A percentile compares a stretch with the other conserved stretches of the same genome.
phyloP scores from a whole-genome alignment of 176 grass and related monocot genomes.

The Rhynchospora pubera region DNA sequence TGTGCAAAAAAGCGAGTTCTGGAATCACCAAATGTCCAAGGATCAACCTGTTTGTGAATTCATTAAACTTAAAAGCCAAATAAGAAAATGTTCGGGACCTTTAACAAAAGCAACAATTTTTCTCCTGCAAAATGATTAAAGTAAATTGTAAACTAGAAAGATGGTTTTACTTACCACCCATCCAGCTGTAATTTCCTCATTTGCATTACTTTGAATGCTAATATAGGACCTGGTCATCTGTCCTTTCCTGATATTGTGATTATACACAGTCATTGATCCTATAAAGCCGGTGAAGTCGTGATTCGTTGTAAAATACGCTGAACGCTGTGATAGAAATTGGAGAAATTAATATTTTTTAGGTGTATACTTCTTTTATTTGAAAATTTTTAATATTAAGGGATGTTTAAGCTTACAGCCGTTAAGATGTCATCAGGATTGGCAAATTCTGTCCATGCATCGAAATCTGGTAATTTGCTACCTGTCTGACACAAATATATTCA shows the following conservation, averaged over 20 bases:
- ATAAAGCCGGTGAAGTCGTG: background rate
- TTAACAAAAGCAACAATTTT: background rate
- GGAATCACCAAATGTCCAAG: constrained; percentile 4
- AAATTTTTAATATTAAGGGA: background rate
- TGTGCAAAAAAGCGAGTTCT: background rate
- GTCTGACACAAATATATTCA: background rate
- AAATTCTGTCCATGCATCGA: background rate
- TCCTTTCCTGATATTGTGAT: background rate
- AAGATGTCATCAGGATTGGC: background rate
- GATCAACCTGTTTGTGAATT: constrained; percentile 3
- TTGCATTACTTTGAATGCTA: background rate
- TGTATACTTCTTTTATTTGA: background rate
- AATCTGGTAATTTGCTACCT: background rate
- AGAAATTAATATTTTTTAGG: background rate
- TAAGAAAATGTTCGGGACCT: too few species aligned
- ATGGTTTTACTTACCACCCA: background rate
- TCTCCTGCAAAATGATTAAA: background rate
- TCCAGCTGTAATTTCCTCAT: background rate
- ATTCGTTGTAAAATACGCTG: background rate
- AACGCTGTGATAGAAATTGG: background rate
- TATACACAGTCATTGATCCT: constrained; percentile 1
- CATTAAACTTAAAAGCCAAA: background rate
- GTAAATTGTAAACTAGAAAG: background rate
- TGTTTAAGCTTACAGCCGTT: background rate
- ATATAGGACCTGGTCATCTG: background rate